phyloP scores from a whole-genome alignment of 495 filamentous ascomycete genomes.

The Neurospora hispaniola region DNA sequence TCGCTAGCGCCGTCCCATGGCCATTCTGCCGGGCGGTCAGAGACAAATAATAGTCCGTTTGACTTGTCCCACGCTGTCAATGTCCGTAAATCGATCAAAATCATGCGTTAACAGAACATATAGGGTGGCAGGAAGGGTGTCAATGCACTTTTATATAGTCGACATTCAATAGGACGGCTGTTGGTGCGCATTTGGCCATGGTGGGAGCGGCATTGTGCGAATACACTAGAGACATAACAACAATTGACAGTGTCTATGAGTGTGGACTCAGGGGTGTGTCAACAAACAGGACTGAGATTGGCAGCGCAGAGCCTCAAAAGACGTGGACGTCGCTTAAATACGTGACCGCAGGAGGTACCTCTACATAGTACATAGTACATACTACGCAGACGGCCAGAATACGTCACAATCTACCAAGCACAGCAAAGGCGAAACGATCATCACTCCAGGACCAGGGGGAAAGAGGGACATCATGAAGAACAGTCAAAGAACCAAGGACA shows the following conservation, averaged over 20 bases:
- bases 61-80: neutral
- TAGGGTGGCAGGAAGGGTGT: neutral
- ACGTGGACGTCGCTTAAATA: neutral
- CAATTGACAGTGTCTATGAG: neutral
- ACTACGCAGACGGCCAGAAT: no score
- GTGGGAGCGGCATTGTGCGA: neutral
- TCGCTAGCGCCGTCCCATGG: slow-evolving; percentile 6
- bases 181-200: neutral
- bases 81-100: neutral
- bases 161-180: no score
- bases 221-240: neutral
- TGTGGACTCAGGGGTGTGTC: neutral
- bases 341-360: neutral
- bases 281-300: neutral
- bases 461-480: neutral
- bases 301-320: neutral
- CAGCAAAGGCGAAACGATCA: neutral
- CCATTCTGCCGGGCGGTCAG: slow-evolving; percentile 13
- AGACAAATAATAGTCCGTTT: neutral
- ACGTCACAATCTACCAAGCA: neutral
- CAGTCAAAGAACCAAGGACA: neutral
- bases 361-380: no score
- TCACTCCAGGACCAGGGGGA: neutral
- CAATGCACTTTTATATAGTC: neutral
- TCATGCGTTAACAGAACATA: neutral